Base-by-base conservation (phyloP, 2,329 filamentous ascomycete genomes). In the Dothiorella sarmentorum region DNA sequence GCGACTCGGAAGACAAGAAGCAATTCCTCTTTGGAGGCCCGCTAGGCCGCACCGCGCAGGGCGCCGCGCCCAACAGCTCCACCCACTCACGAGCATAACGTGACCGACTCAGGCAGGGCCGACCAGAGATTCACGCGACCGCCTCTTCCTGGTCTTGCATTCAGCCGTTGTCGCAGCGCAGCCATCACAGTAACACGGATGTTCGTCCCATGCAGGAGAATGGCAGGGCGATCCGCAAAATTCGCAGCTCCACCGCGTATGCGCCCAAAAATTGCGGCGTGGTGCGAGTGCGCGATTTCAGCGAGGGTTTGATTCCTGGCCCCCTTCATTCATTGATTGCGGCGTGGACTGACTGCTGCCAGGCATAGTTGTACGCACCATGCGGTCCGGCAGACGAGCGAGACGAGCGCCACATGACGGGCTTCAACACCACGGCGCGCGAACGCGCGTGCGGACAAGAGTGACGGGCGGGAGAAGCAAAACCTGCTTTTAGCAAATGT, bases 201-300 rank as follows among this genome's bases (percentile, higher is more conserved):
- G 18, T n/a, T 40, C 20, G 47, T 17, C 49, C 24, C 15, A 31
- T 47, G 49, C 49, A 53, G 35, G 33, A n/a, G n/a, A 11, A 20
- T 13, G 22, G 20, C 10, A 13, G 15, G 10, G n/a, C 33, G 49
- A 29, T 40, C 49, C n/a, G 49, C 49, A 22, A 40, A 52, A 40
- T 42, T 53, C 33, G 33, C 49, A 42, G 49, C 49, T 53, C 49
- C 49, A 53, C 49, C 49, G 49, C 35, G 20, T 27, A 24, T 10
- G 45, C 49, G 33, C 22, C 22, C 18, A n/a, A 10, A n/a, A n/a
- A n/a, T n/a, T 31, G 33, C 35, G 15, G 24, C 49, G n/a, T 20
- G 35, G n/a, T 24, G 49, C 10, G 45, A 17, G 20, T 51, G 31
- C 45, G 45, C 45, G 20, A 37, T 51, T 51, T 51, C 45, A 37